Percentiles rank a stretch among this genome's conserved stretches.
These are phyloP conservation scores for Achlya hypogyna DNA, from an alignment of 352 stramenopile genomes.

Conservation along the genomic window DNA sequence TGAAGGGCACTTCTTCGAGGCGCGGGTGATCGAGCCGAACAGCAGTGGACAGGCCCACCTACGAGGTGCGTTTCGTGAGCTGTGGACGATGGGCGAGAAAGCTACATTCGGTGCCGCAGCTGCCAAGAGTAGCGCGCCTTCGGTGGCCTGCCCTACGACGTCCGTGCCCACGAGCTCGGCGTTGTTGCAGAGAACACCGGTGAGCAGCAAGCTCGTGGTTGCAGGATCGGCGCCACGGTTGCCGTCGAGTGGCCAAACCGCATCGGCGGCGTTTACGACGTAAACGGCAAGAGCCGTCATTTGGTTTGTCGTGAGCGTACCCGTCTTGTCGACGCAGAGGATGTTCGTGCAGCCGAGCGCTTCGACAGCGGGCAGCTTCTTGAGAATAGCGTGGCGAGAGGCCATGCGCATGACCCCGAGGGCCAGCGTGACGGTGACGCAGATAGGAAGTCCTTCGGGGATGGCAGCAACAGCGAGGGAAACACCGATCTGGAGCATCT, in stretches of 20 bases:
- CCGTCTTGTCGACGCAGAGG: slow-evolving; percentile 91
- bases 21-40: slow-evolving; percentile 50
- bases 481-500: slow-evolving; percentile 95
- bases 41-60: slow-evolving; percentile 40
- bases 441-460: slow-evolving; percentile 68
- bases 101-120: slow-evolving; percentile 20
- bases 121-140: slow-evolving; percentile 61
- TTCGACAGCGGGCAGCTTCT: slow-evolving; percentile 79
- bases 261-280: slow-evolving; percentile 53
- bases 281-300: slow-evolving; percentile 82
- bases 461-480: slow-evolving; percentile 78
- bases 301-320: slow-evolving; percentile 89
- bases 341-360: slow-evolving; percentile 89
- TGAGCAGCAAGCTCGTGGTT: slow-evolving; percentile 58
- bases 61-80: slow-evolving; percentile 25
- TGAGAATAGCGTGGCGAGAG: slow-evolving; percentile 78
- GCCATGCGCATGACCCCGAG: slow-evolving; percentile 84
- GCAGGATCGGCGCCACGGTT: slow-evolving; percentile 29
- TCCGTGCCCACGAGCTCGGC: slow-evolving; percentile 52
- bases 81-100: background rate
- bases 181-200: slow-evolving; percentile 74
- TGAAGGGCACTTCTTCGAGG: slow-evolving; percentile 91
- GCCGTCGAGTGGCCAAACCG: slow-evolving; percentile 28
- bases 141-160: slow-evolving; percentile 72
- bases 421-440: slow-evolving; percentile 67